Conservation (phyloP, 345 rosid genomes). For the Eucalyptus curtisii region DNA sequence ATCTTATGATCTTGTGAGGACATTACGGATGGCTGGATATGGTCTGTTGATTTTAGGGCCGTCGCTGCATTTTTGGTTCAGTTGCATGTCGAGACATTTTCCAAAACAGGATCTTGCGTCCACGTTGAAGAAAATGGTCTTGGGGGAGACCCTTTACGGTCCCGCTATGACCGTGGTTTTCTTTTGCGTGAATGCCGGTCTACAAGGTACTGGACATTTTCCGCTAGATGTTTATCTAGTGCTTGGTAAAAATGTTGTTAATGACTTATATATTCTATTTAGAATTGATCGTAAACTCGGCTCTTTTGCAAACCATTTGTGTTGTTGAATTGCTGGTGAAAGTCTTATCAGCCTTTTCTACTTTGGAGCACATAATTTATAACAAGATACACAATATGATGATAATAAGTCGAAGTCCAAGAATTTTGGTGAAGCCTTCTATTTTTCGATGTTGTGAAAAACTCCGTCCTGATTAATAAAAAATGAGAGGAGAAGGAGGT, state of each 20-base stretch:
- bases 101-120: conserved; percentile 69
- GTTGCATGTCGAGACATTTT: conserved; percentile 52
- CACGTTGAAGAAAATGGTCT: conserved; percentile 79
- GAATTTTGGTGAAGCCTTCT: neutral
- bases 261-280: neutral
- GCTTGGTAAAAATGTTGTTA: neutral
- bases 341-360: neutral
- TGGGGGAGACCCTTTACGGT: conserved; percentile 70
- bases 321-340: neutral
- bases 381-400: neutral
- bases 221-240: neutral
- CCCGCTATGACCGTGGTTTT: conserved; percentile 67
- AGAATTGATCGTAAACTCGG: neutral
- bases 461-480: neutral
- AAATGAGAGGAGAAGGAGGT: neutral
- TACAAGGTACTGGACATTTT: conserved; percentile 39
- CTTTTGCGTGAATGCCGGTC: conserved; percentile 54
- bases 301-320: neutral
- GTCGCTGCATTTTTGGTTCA: conserved; percentile 79
- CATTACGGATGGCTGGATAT: conserved; percentile 78
- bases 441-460: neutral
- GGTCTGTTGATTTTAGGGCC: conserved; percentile 77
- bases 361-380: neutral
- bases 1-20: conserved; percentile 66
- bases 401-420: neutral